phyloP scores from a whole-genome alignment of 1,284 basidiomycete genomes.

The Microstroma glucosiphilum region DNA sequence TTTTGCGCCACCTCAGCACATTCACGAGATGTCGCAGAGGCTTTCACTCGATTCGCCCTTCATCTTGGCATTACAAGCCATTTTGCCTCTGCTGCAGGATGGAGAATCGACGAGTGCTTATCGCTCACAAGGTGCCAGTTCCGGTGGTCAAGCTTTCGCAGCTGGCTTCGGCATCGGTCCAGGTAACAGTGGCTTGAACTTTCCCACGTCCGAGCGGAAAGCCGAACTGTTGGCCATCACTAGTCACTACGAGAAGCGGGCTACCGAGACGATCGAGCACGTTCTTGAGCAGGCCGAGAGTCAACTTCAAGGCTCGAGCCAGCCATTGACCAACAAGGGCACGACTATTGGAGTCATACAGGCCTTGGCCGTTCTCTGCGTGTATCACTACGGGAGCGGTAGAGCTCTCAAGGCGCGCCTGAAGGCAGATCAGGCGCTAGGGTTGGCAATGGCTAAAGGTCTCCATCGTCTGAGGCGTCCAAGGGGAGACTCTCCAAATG shows the following conservation, averaged over 20 bases:
- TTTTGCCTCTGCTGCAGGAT: conserved; percentile 32
- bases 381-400: conserved; percentile 42
- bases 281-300: conserved; percentile 25
- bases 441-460: conserved; percentile 43
- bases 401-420: conserved; percentile 39
- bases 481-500: not conserved
- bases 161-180: conserved; percentile 19
- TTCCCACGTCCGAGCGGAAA: conserved; percentile 31
- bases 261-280: conserved; percentile 31
- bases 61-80: conserved; percentile 34
- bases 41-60: conserved; percentile 32
- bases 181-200: conserved; percentile 30
- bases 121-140: not conserved
- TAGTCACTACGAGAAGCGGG: conserved; percentile 27
- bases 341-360: conserved; percentile 38
- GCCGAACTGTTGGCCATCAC: conserved; percentile 25
- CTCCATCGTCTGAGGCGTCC: conserved; percentile 26
- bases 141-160: not conserved
- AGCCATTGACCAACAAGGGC: conserved; percentile 21
- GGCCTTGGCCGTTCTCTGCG: conserved; percentile 32
- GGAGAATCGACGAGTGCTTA: conserved; percentile 15
- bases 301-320: conserved; percentile 7
- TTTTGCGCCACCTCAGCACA: conserved; percentile 26
- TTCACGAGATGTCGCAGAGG: conserved; percentile 23
- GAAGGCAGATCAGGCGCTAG: conserved; percentile 43